Conservation (phyloP, 805 yeast species). For the Wickerhamiella nectarea region DNA sequence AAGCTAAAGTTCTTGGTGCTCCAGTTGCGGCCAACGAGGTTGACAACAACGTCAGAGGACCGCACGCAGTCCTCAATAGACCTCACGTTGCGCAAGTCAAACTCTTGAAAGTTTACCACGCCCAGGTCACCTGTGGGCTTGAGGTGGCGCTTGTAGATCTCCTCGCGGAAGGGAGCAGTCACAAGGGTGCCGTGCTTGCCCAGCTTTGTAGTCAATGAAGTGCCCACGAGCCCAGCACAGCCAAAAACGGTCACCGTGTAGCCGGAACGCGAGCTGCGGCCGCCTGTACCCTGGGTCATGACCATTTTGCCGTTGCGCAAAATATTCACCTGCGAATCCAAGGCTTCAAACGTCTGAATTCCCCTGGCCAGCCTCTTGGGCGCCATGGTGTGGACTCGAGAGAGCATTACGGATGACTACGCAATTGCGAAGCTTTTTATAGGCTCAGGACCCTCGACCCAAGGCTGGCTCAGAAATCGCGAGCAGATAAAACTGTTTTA, state of each 20-base stretch:
- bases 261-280: constrained; percentile 71
- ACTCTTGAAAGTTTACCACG: constrained; percentile 70
- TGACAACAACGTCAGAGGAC: constrained; percentile 70
- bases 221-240: constrained; percentile 65
- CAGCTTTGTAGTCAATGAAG: constrained; percentile 53
- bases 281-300: constrained; percentile 61
- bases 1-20: constrained; percentile 67
- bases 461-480: too few relatives aligned
- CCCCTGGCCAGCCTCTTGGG: constrained; percentile 5
- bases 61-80: constrained; percentile 66
- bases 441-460: background rate
- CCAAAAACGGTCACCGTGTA: constrained; percentile 84
- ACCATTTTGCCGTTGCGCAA: constrained; percentile 65
- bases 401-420: background rate
- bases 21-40: constrained; percentile 63
- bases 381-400: background rate
- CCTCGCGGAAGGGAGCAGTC: constrained; percentile 72
- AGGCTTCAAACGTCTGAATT: constrained; percentile 27
- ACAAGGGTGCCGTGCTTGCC: constrained; percentile 73
- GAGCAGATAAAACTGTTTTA: constrained; percentile 27
- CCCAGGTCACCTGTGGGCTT: constrained; percentile 81
- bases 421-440: background rate
- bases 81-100: constrained; percentile 64
- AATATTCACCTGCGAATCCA: constrained; percentile 44
- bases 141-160: constrained; percentile 58